Percentiles rank a stretch among this genome's conserved stretches.
Conservation (phyloP, 352 stramenopile genomes). For the Globisporangium paroecandrum region DNA sequence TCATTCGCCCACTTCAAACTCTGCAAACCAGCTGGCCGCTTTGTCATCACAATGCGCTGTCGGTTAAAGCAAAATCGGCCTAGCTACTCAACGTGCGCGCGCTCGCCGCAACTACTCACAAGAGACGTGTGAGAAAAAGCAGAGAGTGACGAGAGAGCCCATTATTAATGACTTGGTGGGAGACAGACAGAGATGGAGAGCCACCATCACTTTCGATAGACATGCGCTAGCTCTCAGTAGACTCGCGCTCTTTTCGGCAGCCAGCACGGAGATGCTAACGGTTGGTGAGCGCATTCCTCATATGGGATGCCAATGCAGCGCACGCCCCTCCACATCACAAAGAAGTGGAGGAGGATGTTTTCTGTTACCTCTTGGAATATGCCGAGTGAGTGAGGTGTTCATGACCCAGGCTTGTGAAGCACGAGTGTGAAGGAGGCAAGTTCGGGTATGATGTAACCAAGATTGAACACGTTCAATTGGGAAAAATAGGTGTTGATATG, state of each 20-base stretch:
- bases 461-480: no score
- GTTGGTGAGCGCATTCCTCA: neutral
- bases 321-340: no score
- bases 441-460: no score
- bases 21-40: neutral
- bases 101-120: neutral
- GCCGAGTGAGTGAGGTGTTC: no score
- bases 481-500: neutral
- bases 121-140: neutral
- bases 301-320: neutral
- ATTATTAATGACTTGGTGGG: neutral
- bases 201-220: neutral
- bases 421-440: no score
- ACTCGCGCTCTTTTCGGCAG: neutral
- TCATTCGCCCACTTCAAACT: neutral
- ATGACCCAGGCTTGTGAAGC: no score
- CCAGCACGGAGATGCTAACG: no score
- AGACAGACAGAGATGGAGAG: neutral
- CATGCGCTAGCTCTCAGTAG: neutral
- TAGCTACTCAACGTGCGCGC: neutral
- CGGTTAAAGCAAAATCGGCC: neutral
- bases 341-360: no score
- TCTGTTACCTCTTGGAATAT: no score
- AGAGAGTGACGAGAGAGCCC: neutral
- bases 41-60: neutral